Conservation (phyloP, 345 rosid species). For the Camelina neglecta region DNA sequence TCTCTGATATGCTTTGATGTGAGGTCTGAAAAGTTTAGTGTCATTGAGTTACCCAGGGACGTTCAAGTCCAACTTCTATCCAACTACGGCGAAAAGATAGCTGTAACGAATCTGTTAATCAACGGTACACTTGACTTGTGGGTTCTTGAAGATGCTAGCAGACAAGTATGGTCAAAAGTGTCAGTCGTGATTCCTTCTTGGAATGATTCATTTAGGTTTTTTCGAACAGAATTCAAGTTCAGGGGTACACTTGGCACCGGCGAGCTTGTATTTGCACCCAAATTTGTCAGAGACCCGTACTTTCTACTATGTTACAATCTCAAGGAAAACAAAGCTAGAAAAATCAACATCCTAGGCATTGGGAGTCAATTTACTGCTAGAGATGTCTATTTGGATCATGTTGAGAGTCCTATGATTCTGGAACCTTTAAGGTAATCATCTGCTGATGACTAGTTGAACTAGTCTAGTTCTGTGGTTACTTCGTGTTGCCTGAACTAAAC, state of each 20-base stretch:
- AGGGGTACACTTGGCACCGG: background rate
- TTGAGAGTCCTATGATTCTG: background rate
- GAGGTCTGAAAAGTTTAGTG: background rate
- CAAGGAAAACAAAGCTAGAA: background rate
- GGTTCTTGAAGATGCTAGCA: background rate
- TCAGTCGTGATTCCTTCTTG: background rate
- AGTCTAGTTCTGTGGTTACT: background rate
- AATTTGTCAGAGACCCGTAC: background rate
- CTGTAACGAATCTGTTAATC: background rate
- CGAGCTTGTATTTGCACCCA: background rate
- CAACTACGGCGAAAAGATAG: background rate
- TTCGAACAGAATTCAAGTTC: background rate
- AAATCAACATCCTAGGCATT: background rate
- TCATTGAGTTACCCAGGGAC: background rate
- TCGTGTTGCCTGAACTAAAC: background rate
- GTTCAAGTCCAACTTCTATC: background rate
- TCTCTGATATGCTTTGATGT: background rate
- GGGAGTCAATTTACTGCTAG: too few species aligned
- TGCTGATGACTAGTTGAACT: background rate
- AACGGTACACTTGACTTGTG: background rate
- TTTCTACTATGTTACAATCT: background rate
- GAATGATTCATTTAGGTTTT: background rate
- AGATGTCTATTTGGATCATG: background rate
- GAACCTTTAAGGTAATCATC: background rate
- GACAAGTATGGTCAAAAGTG: conserved; percentile 8